Base-by-base conservation (phyloP, 208 protist genomes). In the Novymonas esmeraldas region DNA sequence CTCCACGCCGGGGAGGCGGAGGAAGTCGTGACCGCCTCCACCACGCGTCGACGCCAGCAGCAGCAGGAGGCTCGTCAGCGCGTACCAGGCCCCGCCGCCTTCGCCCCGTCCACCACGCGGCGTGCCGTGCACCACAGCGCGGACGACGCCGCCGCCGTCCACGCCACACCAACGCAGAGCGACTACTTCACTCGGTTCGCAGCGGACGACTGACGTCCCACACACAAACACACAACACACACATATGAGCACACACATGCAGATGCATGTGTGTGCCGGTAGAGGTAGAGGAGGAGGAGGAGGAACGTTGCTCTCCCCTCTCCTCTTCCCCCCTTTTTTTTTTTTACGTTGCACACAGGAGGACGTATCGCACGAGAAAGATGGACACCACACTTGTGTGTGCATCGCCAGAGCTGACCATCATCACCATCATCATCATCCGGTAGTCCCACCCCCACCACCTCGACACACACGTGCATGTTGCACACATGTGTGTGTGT, bases 171-270 rank as follows among this genome's bases (percentile, higher is more conserved):
- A 18, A 56, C 68, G 34, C 50, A 74, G 45, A 38, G 67, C 7
- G 68, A 56, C 10, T 58, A 67, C 52, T 73, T 73, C 42, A 45
- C 41, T 14, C 68, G 59, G 24, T 74, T 74, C 20, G 51, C 58
- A 31, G 44, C 48, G 9, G 62, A 70, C 10, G 60, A 55, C 54
- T 62, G 18, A 44, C 58, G n/a, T 28, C 28, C 29, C 49, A 0
- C 49, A 54, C 22, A 29, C 45, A 26, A 16, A 26, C 44, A 26
- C 38, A 6, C 13, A 42, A 6, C 38, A 16, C 38, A 42, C 38
- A 16, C 42, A 48, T 4, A 4, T 11, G 16, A 18, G 5, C 45
- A 50, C n/a, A 29, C 45, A 50, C n/a, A 0, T 3, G 16, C 45
- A 50, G 45, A 24, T 50, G 45, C 22, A 6, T 28, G 14, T 48